Percentiles rank a stretch among this genome's conserved stretches.
phyloP scores from a whole-genome alignment of 306 rosid species.

The Citrullus colocynthis region DNA sequence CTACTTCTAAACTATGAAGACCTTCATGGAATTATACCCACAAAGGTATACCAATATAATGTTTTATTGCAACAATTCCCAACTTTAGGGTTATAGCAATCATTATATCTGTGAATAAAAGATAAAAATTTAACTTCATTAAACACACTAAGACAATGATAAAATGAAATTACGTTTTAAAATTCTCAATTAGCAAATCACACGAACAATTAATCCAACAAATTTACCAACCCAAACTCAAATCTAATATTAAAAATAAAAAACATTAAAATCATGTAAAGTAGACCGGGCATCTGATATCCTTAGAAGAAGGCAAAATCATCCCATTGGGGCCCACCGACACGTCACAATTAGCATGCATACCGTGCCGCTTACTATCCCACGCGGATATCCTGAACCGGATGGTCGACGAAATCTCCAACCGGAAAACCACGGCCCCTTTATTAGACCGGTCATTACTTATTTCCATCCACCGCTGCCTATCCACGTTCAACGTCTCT shows the following conservation, averaged over 20 bases:
- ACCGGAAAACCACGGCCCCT: constrained; percentile 51
- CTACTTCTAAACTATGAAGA: neutral
- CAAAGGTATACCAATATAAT: too few species aligned
- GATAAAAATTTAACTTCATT: neutral
- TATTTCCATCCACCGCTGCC: constrained; percentile 54
- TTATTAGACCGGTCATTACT: constrained; percentile 28
- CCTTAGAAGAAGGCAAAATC: constrained; percentile 28
- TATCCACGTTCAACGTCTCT: constrained; percentile 32
- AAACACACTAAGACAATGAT: neutral
- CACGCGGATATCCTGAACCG: constrained; percentile 49
- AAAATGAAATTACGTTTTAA: neutral
- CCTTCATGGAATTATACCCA: neutral
- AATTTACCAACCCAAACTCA: neutral
- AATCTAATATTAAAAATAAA: neutral
- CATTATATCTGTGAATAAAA: too few species aligned
- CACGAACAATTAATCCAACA: neutral
- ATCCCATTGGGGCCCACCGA: constrained; percentile 56
- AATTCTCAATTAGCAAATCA: neutral
- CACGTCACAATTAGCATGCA: constrained; percentile 59
- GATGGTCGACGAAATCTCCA: constrained; percentile 45
- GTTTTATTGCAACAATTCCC: too few species aligned
- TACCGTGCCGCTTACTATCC: constrained; percentile 48
- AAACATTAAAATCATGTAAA: constrained; percentile 19
- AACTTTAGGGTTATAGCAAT: neutral
- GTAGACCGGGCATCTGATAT: constrained; percentile 57